These are phyloP conservation scores for Claviceps sorghi DNA, from an alignment of 2,329 filamentous ascomycete species.

Conservation along the genomic window DNA sequence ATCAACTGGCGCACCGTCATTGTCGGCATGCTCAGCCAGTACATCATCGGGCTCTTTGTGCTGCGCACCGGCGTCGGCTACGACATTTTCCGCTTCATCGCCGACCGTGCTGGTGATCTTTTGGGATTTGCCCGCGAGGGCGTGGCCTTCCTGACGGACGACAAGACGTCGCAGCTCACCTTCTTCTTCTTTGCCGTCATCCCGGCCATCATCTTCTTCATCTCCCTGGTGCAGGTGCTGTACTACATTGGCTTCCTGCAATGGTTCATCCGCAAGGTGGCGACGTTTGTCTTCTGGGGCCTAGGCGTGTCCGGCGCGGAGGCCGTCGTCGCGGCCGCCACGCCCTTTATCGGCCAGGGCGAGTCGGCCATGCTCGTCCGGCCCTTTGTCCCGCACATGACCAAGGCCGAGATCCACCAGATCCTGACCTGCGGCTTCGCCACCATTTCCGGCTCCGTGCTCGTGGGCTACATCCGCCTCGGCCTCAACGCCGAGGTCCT, in stretches of 20 bases:
- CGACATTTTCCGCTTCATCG: conserved; percentile 87
- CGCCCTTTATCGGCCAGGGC: conserved; percentile 87
- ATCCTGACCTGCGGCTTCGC: conserved; percentile 87
- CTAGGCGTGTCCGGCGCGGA: conserved; percentile 80
- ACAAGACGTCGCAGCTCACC: conserved; percentile 27
- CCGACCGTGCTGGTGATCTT: conserved; percentile 55
- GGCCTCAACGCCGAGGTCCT: conserved; percentile 74
- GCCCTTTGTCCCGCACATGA: conserved; percentile 74
- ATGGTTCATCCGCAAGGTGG: conserved; percentile 82
- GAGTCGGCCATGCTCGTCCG: conserved; percentile 87
- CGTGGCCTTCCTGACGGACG: conserved; percentile 47
- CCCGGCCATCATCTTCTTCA: conserved; percentile 94
- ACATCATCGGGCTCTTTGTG: conserved; percentile 78
- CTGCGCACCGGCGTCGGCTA: conserved; percentile 66
- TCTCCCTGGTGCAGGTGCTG: conserved; percentile 74
- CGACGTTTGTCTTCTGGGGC: conserved; percentile 80
- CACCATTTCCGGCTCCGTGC: conserved; percentile 76
- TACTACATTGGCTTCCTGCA: conserved; percentile 71
- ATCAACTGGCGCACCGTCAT: conserved; percentile 70
- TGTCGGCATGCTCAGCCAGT: conserved; percentile 77
- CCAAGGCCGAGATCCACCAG: conserved; percentile 77
- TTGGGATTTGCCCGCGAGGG: conserved; percentile 64
- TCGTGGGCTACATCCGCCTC: conserved; percentile 73
- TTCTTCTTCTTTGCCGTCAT: conserved; percentile 70
- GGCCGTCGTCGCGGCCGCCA: conserved; percentile 84